phyloP scores from a whole-genome alignment of 2,329 filamentous ascomycete genomes.

The Dactylellina haptotyla region DNA sequence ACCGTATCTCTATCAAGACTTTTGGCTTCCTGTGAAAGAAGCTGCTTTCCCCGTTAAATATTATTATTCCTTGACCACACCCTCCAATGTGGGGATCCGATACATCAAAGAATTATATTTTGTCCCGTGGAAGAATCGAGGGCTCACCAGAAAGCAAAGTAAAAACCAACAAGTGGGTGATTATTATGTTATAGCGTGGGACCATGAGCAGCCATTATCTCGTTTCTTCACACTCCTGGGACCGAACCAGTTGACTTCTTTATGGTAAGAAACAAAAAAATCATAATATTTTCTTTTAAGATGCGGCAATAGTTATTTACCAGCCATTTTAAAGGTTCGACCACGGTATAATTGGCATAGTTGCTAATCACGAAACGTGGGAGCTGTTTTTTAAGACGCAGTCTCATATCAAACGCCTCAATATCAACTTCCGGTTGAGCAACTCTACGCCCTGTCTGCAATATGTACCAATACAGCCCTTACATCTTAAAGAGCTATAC shows the following conservation, averaged over 20 bases:
- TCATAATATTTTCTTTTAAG: neutral
- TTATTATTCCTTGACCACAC: neutral
- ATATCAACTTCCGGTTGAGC: neutral
- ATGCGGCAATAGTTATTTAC: neutral
- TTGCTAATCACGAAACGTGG: neutral
- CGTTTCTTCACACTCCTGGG: neutral
- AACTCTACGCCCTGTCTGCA: neutral
- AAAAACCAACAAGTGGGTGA: neutral
- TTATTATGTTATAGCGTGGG: neutral
- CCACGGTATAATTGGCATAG: neutral
- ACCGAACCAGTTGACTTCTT: neutral
- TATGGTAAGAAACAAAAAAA: neutral
- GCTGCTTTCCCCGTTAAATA: neutral
- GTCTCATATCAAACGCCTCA: neutral
- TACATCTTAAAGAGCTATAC: neutral
- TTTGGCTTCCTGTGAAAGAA: neutral
- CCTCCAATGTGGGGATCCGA: neutral
- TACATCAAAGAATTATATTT: constrained; percentile 6
- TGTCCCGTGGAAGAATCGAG: neutral
- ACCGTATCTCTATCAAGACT: neutral
- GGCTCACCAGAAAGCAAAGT: neutral
- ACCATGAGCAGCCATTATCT: neutral
- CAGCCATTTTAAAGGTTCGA: neutral
- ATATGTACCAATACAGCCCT: neutral
- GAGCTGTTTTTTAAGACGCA: neutral